Evolutionary conservation across 2,329 filamentous ascomycete genomes (phyloP), one percentile per base, ranked within the genome.

Genomic region (Aspergillus sojae): DNA sequence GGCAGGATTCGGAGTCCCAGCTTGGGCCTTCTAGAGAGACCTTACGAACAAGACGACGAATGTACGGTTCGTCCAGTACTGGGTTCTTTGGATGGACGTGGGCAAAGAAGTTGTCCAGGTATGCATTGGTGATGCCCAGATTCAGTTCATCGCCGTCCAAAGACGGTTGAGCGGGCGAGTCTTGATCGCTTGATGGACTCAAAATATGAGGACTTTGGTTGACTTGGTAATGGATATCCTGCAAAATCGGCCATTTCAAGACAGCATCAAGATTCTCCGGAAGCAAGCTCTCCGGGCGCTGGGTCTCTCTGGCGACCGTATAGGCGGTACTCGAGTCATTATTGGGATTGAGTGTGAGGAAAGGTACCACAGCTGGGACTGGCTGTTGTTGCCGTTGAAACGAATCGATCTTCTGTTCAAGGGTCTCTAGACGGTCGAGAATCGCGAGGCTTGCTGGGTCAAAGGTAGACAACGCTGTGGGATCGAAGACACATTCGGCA

Each of bases 401-500:
- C n/a, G 19, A 23, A 23, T 45, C 43, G 1, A 23, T n/a, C 43
- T 45, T 45, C n/a, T 23, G 19, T 45, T 45, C 43, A 3, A 45
- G 9, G 3, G 11, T 6, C 10, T 45, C 21, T n/a, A 45, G 10
- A 23, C 21, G 43, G 9, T 45, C n/a, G 19, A 45, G 19, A 14
- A 45, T 23, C 1, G 43, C 43, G 9, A 59, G 30, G 23, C 50
- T 46, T 2, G 60, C 59, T 23, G 62, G 62, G 7, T 64, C 59
- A 23, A 45, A 45, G 2, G 43, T 21, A 23, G 43, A 45, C 21
- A 45, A 45, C 7, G 43, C 43, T 4, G 43, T 45, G 43, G 43
- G 43, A 41, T 36, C 50, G 30, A 28, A 34, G 23, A 58, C 23
- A 62, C 73, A 75, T 62, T 71, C 65, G 4, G 71, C 68, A 28